Evolutionary conservation across 371 early-diverging fungal species (phyloP), one percentile per base, ranked within the genome.

Genomic region (Syncephalastrum monosporum): DNA sequence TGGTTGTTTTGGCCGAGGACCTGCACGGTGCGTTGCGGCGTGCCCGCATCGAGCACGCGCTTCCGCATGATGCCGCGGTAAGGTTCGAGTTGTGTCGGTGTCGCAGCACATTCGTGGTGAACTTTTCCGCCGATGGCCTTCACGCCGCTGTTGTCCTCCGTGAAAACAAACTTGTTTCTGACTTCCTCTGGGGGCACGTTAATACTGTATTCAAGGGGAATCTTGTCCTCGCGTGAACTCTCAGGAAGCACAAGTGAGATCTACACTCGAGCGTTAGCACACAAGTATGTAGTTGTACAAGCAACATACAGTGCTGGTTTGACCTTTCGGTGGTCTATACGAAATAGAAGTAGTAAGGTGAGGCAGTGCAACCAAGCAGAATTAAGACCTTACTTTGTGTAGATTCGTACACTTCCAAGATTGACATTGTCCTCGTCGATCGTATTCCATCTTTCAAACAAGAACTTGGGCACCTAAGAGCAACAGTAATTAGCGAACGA

Each of bases 341-440:
- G 16, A 14, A 42, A 41, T n/a, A n/a, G n/a, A 42, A 59, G 33
- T 13, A 13, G 25, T n/a, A 2, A 46, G 33, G 42, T 47, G 50
- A 45, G 10, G 16, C 4, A 29, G 3, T 29, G 29, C 29, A 29
- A 29, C 7, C 2, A 7, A 29, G 29, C 29, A 29, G 29, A 29
- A 4, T 29, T 3, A 7, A 1, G 21, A 25, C 64, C 74, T 61
- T 74, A 81, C 82, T 77, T 63, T 45, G 79, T 83, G 59, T 87
- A 88, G 51, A 95, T 89, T 54, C 92, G 83, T 55, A 95, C 77
- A 46, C 74, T 87, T 42, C 94, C 96, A 29, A 94, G 75, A 53
- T 88, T 88, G 12, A 82, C 72, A 21, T 85, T 82, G 2, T 88
- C 87, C 57, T 87, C 74, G 50, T 84, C 84, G 5, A 88, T 65